Evolutionary conservation across 768 basidiomycete species (phyloP).

Genomic region (Daedaleopsis sinensis): DNA sequence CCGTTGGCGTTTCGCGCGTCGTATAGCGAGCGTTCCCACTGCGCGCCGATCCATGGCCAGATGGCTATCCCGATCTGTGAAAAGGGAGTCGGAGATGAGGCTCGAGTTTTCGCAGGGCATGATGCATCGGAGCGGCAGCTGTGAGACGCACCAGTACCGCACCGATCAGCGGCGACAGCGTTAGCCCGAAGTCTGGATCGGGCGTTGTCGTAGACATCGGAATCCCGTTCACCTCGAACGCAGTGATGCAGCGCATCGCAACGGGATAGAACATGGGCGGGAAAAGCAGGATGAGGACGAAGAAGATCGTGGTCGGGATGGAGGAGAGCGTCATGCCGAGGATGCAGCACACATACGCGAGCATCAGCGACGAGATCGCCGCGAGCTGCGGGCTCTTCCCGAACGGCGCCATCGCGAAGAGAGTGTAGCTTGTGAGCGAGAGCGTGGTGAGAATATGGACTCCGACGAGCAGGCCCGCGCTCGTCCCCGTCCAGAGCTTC

Average conservation of each 20-base stretch:
- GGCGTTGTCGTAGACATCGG: slow-evolving; percentile 54
- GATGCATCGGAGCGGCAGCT: neutral
- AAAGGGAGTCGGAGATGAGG: no score
- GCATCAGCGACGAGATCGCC: slow-evolving; percentile 64
- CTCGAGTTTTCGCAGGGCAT: neutral
- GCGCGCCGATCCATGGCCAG: slow-evolving; percentile 67
- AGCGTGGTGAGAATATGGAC: slow-evolving; percentile 69
- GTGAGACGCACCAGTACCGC: slow-evolving; percentile 56
- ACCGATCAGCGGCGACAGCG: slow-evolving; percentile 59
- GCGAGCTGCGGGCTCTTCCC: slow-evolving; percentile 74
- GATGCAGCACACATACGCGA: slow-evolving; percentile 66
- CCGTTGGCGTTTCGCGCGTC: slow-evolving; percentile 48
- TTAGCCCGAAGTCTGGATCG: slow-evolving; percentile 61
- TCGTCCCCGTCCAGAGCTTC: slow-evolving; percentile 63
- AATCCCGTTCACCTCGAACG: slow-evolving; percentile 61
- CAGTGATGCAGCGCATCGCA: slow-evolving; percentile 64
- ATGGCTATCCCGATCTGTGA: slow-evolving; percentile 67
- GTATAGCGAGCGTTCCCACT: slow-evolving; percentile 62
- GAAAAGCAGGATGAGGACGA: slow-evolving; percentile 69
- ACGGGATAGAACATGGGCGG: slow-evolving; percentile 79
- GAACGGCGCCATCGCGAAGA: slow-evolving; percentile 70
- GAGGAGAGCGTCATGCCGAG: slow-evolving; percentile 55
- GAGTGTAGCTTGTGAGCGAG: slow-evolving; percentile 70
- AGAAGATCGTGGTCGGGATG: slow-evolving; percentile 45
- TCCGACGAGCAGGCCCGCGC: slow-evolving; percentile 57